phyloP scores from a whole-genome alignment of 305 asterid species.

The Caryopteris hybrid region DNA sequence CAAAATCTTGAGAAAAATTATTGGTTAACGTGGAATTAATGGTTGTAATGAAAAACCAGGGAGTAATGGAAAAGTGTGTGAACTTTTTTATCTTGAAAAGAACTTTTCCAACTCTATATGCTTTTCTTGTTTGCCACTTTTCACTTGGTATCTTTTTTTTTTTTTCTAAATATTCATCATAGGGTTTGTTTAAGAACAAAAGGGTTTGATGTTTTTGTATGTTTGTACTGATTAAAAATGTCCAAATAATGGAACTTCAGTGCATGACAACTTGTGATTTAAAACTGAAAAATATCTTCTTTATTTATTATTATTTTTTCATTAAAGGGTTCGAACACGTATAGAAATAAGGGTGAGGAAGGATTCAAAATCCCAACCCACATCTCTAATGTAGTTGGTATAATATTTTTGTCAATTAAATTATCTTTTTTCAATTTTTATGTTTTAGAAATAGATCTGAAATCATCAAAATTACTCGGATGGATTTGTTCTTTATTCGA shows the following conservation, averaged over 20 bases:
- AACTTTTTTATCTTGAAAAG: slow-evolving; percentile 21
- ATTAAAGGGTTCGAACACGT: too few species aligned
- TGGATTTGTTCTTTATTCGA: too few species aligned
- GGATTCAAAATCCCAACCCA: too few species aligned
- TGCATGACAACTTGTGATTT: slow-evolving; percentile 23
- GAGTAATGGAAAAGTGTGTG: slow-evolving; percentile 39
- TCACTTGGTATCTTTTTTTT: not conserved
- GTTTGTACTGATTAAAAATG: not conserved
- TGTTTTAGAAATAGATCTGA: too few species aligned
- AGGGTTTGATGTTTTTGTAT: slow-evolving; percentile 18
- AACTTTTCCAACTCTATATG: not conserved
- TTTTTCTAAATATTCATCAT: slow-evolving; percentile 12
- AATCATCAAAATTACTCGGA: too few species aligned
- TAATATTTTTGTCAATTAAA: too few species aligned
- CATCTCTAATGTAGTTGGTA: too few species aligned
- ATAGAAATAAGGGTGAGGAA: too few species aligned
- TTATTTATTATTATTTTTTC: too few species aligned
- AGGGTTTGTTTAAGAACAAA: slow-evolving; percentile 7
- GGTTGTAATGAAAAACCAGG: too few species aligned
- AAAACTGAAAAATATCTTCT: not conserved
- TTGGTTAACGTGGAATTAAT: not conserved
- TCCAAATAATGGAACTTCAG: too few species aligned
- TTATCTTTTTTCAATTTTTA: too few species aligned
- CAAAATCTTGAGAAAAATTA: not conserved
- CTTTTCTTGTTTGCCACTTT: slow-evolving; percentile 39